A percentile compares a stretch with the other conserved stretches of the same genome.
These are phyloP conservation scores for Rubroboletus satanas DNA, from an alignment of 768 basidiomycete genomes.

Conservation along the genomic window DNA sequence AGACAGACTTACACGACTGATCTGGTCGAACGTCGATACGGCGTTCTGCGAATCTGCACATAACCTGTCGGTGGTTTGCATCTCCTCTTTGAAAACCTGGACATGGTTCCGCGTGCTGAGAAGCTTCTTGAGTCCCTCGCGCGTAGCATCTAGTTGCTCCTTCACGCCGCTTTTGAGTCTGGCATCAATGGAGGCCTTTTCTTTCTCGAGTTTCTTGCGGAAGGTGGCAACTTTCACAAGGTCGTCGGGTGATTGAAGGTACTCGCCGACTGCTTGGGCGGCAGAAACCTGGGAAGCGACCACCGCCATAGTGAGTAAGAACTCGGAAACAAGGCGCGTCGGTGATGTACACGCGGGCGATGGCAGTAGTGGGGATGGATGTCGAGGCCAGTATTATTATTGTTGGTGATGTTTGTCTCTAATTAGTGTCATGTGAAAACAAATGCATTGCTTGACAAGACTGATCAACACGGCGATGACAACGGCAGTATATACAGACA, in stretches of 20 bases:
- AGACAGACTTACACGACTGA: constrained; percentile 69
- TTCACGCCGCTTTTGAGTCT: constrained; percentile 88
- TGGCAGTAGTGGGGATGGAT: too few relatives aligned
- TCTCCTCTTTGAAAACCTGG: constrained; percentile 80
- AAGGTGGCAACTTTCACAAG: constrained; percentile 84
- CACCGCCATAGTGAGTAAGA: constrained; percentile 34
- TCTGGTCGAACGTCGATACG: constrained; percentile 91
- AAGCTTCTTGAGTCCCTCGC: constrained; percentile 82
- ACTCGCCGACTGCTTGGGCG: constrained; percentile 83
- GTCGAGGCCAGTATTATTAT: too few relatives aligned
- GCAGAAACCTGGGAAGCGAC: constrained; percentile 60
- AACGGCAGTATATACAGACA: too few relatives aligned
- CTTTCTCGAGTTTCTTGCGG: constrained; percentile 93
- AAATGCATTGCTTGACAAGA: too few relatives aligned
- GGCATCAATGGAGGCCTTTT: constrained; percentile 90
- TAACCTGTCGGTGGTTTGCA: constrained; percentile 73
- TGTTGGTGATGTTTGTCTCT: too few relatives aligned
- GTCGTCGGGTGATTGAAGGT: constrained; percentile 91
- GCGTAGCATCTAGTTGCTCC: constrained; percentile 87
- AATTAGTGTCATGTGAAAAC: too few relatives aligned
- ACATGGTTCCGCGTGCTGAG: constrained; percentile 73
- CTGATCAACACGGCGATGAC: too few relatives aligned
- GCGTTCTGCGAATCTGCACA: constrained; percentile 71
- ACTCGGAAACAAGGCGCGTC: not conserved
- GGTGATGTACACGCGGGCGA: not conserved